Conservation (phyloP, 2,329 filamentous ascomycete genomes). For the Claviceps purpurea region DNA sequence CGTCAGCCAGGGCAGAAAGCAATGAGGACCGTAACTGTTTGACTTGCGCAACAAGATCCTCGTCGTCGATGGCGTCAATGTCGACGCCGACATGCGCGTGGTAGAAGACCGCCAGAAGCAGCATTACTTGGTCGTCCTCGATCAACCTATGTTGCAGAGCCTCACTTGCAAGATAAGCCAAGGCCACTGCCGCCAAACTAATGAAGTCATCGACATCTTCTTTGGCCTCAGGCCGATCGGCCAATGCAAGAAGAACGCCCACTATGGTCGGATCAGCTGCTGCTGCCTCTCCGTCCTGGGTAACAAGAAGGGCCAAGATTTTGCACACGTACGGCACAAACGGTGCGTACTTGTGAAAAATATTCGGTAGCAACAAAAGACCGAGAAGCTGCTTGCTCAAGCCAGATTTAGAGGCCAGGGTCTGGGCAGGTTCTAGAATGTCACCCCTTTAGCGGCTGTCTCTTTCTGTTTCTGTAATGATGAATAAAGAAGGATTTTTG, state of each 20-base stretch:
- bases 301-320: conserved; percentile 38
- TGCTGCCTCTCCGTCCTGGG: conserved; percentile 35
- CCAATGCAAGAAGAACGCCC: conserved; percentile 35
- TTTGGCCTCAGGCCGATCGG: conserved; percentile 24
- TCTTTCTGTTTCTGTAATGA: not conserved
- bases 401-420: conserved; percentile 36
- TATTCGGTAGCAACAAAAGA: conserved; percentile 32
- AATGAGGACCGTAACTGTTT: conserved; percentile 36
- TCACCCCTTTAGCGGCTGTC: not conserved
- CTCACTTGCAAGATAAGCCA: conserved; percentile 42
- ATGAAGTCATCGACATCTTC: conserved; percentile 42
- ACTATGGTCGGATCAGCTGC: conserved; percentile 33
- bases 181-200: conserved; percentile 35
- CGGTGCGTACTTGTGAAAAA: conserved; percentile 23
- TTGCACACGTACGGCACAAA: conserved; percentile 42
- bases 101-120: conserved; percentile 35
- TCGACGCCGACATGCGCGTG: conserved; percentile 32
- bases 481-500: too few relatives aligned
- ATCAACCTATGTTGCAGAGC: conserved; percentile 37
- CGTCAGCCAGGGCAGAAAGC: conserved; percentile 36
- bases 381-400: conserved; percentile 36
- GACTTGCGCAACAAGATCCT: conserved; percentile 30
- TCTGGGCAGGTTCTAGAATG: conserved; percentile 40
- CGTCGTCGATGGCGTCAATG: conserved; percentile 27
- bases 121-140: conserved; percentile 20